Evolutionary conservation across 805 yeast species (phyloP), one percentile per base, ranked within the genome.

Genomic region (Yarrowia phangngaensis): DNA sequence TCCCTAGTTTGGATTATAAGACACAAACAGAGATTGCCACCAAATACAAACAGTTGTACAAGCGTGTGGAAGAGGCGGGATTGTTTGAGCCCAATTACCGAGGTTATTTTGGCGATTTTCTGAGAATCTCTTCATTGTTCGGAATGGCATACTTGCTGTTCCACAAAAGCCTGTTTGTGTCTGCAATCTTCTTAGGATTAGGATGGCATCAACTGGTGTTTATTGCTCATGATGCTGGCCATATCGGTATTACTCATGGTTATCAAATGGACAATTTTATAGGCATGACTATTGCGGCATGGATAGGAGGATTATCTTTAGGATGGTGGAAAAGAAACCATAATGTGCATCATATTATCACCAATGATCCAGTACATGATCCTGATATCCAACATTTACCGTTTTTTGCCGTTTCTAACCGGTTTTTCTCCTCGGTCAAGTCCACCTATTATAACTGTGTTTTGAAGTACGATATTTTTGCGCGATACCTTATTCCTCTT

Each of bases 251-350:
- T 45, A 81, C 95, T 0, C 96, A 87, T 62, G 70, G 83, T 57
- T 87, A 82, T 64, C 82, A 80, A 56, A 35, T 76, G 8, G 96
- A 87, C 63, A 87, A 82, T 60, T 61, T 82, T 14, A 70, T 84
- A 51, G 94, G 95, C 1, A 76, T 80, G 63, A 43, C 77, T 2
- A 70, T 87, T 41, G 94, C 95, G 1, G 78, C 84, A 54, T 87
- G 73, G 70, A 65, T 79, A 45, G 96, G 96, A n/a, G 96, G 96
- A 0, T 70, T 87, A 31, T 84, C 95, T 35, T 61, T 86, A 15
- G 95, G 95, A 2, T 87, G 96, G 96, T 87, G 96, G 96, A 88
- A 87, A 58, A 72, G 89, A 46, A 87, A 84, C 64, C 96, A 87
- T 65, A 87, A 87, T 62, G 94, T 87, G n/a, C 96, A 87, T 64